Percentiles rank a stretch among this genome's conserved stretches.
These are phyloP conservation scores for Thalassiosira hispida DNA, from an alignment of 352 stramenopile species.

Conservation along the genomic window DNA sequence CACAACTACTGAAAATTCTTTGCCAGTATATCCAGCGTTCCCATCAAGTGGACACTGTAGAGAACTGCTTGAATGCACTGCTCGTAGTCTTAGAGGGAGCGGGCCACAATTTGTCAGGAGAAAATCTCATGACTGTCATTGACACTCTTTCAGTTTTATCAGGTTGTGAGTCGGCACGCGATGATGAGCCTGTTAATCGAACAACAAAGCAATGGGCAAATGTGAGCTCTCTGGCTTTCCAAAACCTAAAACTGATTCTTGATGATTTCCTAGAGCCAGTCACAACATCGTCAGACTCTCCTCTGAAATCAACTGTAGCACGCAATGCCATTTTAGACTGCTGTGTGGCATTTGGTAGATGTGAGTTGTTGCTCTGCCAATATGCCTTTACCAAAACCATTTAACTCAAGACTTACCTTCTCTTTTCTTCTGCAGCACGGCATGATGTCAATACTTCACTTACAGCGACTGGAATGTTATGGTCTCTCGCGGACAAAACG, in stretches of 20 bases:
- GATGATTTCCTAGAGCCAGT: conserved; percentile 94
- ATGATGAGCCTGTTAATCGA: conserved; percentile 57
- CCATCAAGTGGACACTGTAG: conserved; percentile 61
- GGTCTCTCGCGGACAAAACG: conserved; percentile 90
- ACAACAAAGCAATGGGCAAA: conserved; percentile 61
- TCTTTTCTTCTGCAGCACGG: no score
- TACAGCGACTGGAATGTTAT: conserved; percentile 95
- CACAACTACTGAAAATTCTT: conserved; percentile 62
- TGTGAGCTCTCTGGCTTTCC: conserved; percentile 87
- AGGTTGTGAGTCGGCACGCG: conserved; percentile 35
- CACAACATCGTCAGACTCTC: conserved; percentile 55
- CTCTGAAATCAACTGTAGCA: conserved; percentile 82
- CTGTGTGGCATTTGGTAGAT: conserved; percentile 92
- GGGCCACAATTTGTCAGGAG: conserved; percentile 67
- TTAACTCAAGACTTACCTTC: no score
- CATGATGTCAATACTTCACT: conserved; percentile 98
- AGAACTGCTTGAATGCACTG: conserved; percentile 69
- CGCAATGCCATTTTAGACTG: conserved; percentile 87
- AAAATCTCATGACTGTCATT: conserved; percentile 72
- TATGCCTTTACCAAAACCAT: no score
- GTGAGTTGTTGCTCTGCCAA: no score
- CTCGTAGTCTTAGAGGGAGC: conserved; percentile 75
- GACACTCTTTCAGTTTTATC: conserved; percentile 68
- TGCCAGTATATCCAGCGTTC: conserved; percentile 67
- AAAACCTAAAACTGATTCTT: conserved; percentile 95